Base-by-base conservation (phyloP, 163 green algal species). In the Scenedesmus sp. region DNA sequence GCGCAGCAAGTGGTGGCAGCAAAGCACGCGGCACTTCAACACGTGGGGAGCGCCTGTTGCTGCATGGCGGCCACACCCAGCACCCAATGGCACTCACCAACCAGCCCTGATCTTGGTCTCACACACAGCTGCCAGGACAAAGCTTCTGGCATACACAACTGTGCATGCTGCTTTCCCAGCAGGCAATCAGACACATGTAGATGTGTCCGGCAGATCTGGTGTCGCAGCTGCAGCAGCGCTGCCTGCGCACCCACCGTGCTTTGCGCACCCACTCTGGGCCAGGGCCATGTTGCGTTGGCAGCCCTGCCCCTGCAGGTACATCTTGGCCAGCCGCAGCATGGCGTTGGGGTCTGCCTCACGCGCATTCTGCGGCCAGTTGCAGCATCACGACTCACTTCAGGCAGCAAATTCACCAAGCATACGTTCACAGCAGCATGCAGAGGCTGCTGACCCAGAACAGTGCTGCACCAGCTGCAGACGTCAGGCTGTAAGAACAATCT, bases 321-420 rank as follows among this genome's bases (percentile, higher is more conserved):
- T 96, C 88, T 95, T 95, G 26, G 94, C 94, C 42, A 96, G 61
- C 0, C 94, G 92, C 86, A 96, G 83, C 94, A 96, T 96, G 20
- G 94, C 89, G 86, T 95, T 96, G 40, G 93, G 81, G 88, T 96
- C 94, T 6, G 91, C 94, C 0, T 95, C 91, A 4, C 94, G 93
- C 0, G 94, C 86, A 81, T 93, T 89, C 93, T 95, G 91, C n/a
- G n/a, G 3, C 22, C 13, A 86, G 9, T 53, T n/a, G 33, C 42
- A 37, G 78, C 40, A 53, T n/a, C 68, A 83, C 43, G 53, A 40
- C 5, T 79, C 30, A 40, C 68, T 24, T 40, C 13, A 35, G 26
- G 30, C 68, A 40, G 30, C 68, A 20, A 43, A 15, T 40, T 79
- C 10, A 40, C 68, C 68, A 42, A 15, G 22, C 68, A 49, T 7